Evolutionary conservation across 495 filamentous ascomycete species (phyloP).

Genomic region (Pyrenula aspistea): DNA sequence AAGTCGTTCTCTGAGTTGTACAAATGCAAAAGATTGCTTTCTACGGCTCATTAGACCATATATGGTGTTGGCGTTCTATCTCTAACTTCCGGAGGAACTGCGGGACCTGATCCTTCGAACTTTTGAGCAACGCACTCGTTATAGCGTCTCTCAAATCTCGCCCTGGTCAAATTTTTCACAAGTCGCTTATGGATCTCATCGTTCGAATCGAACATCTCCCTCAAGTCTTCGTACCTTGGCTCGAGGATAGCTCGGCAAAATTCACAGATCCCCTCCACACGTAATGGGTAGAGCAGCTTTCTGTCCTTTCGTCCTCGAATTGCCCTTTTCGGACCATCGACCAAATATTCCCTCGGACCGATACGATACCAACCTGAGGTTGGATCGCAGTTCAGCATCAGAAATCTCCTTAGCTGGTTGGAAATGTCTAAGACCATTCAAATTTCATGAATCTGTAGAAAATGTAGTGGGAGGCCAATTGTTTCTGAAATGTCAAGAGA

Average conservation of each 20-base stretch:
- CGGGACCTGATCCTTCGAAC: background rate
- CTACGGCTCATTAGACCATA: background rate
- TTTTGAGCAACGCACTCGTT: background rate
- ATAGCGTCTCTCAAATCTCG: background rate
- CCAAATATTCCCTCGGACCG: background rate
- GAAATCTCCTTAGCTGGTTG: background rate
- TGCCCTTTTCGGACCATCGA: background rate
- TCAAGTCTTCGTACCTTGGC: background rate
- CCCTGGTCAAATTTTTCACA: background rate
- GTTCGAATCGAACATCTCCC: background rate
- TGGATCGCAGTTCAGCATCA: background rate
- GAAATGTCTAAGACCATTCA: no score
- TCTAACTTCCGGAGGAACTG: background rate
- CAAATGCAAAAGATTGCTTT: no score
- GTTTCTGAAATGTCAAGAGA: no score
- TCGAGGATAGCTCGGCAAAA: background rate
- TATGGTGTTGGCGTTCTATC: background rate
- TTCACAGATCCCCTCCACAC: background rate
- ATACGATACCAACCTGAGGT: background rate
- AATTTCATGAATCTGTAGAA: no score
- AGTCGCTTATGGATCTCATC: background rate
- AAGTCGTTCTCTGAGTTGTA: no score
- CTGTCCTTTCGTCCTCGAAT: background rate
- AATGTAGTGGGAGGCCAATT: no score
- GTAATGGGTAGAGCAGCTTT: background rate